phyloP scores from a whole-genome alignment of 352 stramenopile genomes.

The Pythium periplocum region DNA sequence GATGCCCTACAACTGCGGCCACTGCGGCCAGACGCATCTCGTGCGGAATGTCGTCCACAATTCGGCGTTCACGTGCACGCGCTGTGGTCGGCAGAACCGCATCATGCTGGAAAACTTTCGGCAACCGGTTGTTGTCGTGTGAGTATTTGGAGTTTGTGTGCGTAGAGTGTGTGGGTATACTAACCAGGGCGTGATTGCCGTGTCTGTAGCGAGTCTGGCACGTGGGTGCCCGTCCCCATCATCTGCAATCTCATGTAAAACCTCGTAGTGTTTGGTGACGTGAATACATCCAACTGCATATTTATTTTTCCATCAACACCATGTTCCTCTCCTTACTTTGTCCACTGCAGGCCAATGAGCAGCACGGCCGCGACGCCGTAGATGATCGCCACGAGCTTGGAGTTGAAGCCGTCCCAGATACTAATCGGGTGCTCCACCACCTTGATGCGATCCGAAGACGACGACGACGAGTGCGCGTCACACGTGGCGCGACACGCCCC shows the following conservation, averaged over 20 bases:
- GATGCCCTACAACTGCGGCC: constrained; percentile 56
- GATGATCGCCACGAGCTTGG: constrained; percentile 44
- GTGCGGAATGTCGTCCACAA: constrained; percentile 55
- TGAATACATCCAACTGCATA: background rate
- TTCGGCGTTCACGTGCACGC: constrained; percentile 52
- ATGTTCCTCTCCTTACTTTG: constrained; percentile 22
- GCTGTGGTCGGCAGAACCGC: constrained; percentile 53
- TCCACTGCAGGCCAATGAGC: constrained; percentile 36
- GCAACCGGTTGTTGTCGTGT: constrained; percentile 36
- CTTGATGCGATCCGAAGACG: constrained; percentile 32
- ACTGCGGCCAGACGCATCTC: constrained; percentile 51
- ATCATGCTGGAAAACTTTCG: constrained; percentile 39
- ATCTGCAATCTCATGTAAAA: constrained; percentile 60
- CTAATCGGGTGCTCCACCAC: constrained; percentile 67
- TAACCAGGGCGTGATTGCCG: no score
- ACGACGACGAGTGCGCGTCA: constrained; percentile 28
- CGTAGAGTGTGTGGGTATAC: no score
- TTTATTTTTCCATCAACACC: background rate
- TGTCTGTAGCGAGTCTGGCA: constrained; percentile 18
- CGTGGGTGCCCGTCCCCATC: constrained; percentile 57
- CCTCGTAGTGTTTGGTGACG: no score
- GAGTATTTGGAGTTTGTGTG: constrained; percentile 4
- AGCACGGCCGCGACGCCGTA: constrained; percentile 46
- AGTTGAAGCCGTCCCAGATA: constrained; percentile 56
- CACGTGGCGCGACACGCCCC: constrained; percentile 65